These are phyloP conservation scores for Penicillium sp. DNA, from an alignment of 2,329 filamentous ascomycete genomes.

Conservation along the genomic window DNA sequence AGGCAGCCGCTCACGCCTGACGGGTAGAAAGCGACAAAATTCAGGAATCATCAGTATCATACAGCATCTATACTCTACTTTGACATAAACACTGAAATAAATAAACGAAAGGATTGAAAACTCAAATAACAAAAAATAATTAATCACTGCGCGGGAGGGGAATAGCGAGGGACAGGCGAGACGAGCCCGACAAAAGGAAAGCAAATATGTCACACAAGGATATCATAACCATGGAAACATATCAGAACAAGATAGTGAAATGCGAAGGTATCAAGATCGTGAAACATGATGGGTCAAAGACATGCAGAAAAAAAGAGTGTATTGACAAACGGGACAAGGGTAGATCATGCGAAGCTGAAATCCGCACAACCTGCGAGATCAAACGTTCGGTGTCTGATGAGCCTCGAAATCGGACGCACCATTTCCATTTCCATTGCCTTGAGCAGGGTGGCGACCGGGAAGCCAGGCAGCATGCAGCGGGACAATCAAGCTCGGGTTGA, in stretches of 20 bases:
- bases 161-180: neutral
- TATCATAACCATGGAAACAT: slow-evolving; percentile 5
- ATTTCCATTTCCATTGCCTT: slow-evolving; percentile 24
- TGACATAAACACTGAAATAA: neutral
- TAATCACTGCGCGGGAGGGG: neutral
- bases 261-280: slow-evolving; percentile 25
- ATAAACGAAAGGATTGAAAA: neutral
- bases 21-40: neutral
- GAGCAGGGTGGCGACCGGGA: slow-evolving; percentile 28
- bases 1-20: neutral
- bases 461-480: slow-evolving; percentile 49
- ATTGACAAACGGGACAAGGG: neutral
- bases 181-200: neutral
- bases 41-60: neutral
- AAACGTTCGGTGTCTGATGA: slow-evolving; percentile 18
- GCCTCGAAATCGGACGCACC: slow-evolving; percentile 19
- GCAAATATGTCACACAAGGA: neutral
- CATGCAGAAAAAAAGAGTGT: neutral
- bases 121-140: neutral
- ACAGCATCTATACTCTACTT: neutral
- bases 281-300: slow-evolving; percentile 16
- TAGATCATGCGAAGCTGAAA: neutral
- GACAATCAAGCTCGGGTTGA: slow-evolving; percentile 48
- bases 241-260: slow-evolving; percentile 3
- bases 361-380: neutral